Conservation (phyloP, 768 basidiomycete genomes). For the Hydnum rufescens region DNA sequence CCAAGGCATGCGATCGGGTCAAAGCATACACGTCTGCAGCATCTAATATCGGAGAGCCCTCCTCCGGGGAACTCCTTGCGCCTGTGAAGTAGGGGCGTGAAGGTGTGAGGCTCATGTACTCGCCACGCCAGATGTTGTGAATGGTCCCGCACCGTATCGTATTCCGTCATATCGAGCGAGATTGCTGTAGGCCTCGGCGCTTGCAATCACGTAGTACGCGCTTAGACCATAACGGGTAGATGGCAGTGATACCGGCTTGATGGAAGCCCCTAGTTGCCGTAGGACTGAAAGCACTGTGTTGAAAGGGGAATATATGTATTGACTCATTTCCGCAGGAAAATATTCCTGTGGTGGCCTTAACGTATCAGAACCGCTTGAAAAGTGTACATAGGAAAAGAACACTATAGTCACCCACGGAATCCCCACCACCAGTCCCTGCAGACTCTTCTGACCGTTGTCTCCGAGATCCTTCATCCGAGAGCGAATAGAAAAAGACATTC, state of each 20-base stretch:
- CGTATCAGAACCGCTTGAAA: not conserved
- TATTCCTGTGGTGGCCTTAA: slow-evolving; percentile 36
- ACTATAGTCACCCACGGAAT: slow-evolving; percentile 21
- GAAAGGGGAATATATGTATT: slow-evolving; percentile 26
- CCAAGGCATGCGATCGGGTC: slow-evolving; percentile 54
- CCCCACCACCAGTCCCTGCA: slow-evolving; percentile 27
- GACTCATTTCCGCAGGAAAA: slow-evolving; percentile 49
- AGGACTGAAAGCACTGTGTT: slow-evolving; percentile 28
- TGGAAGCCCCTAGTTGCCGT: slow-evolving; percentile 34
- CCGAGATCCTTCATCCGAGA: no score
- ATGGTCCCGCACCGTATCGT: slow-evolving; percentile 39
- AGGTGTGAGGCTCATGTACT: not conserved
- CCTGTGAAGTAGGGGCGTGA: no score
- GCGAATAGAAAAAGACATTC: slow-evolving; percentile 16
- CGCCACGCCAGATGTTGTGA: no score
- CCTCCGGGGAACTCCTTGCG: no score
- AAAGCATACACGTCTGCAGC: slow-evolving; percentile 40
- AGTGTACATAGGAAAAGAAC: not conserved
- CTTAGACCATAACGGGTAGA: slow-evolving; percentile 54
- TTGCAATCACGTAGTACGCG: slow-evolving; percentile 90
- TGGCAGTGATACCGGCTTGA: slow-evolving; percentile 60
- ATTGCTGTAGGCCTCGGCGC: slow-evolving; percentile 85
- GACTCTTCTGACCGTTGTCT: not conserved
- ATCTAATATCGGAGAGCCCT: slow-evolving; percentile 15
- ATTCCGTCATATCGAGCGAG: slow-evolving; percentile 80